Base-by-base conservation (phyloP, 2,329 filamentous ascomycete species). In the Sporothrix sp. region DNA sequence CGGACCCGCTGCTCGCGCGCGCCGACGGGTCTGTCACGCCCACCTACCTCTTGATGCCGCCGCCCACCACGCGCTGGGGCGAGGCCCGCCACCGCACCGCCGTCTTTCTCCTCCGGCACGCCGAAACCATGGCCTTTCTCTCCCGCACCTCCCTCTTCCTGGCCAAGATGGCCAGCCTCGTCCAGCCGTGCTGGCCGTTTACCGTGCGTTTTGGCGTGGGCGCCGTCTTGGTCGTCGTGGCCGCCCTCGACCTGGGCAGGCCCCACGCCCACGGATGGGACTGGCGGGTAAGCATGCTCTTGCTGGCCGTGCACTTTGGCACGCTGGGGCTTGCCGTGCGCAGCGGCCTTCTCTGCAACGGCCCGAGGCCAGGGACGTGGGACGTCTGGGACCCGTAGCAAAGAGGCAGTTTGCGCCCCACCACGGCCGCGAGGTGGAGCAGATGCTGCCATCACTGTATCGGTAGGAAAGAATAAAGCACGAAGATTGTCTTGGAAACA, bases 131-230 rank as follows among this genome's bases (percentile, higher is more conserved):
- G 55, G 60, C 65, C 63, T 63, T 65, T 44, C 48, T 68, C 5
- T 56, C 76, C 18, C 82, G 82, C 43, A 65, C 87, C 3, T 58
- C 65, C 1, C 58, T 90, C 1, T 90, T 95, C 58, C 63, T 84
- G 6, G 57, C 75, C 45, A 95, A 95, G 64, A 67, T 89, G 8
- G 67, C 75, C 11, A 79, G 79, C 0, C 66, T 93, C 9, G 73
- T 76, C 3, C 72, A 75, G 42, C 77, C 83, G 1, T 95, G 89
- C 63, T 80, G 79, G 62, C 88, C 88, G 0, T 81, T 82, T 52
- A 79, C 81, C 38, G 73, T 79, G n/a, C 82, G 76, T 39, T 70
- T 79, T 7, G 76, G 76, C 63, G 66, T 89, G 4, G 72, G 80
- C 4, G 81, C 84, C 57, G 80, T 84, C 3, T 68, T 95, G 2